Evolutionary conservation across 2,329 filamentous ascomycete genomes (phyloP).

Genomic region (Colletotrichum paranaense): DNA sequence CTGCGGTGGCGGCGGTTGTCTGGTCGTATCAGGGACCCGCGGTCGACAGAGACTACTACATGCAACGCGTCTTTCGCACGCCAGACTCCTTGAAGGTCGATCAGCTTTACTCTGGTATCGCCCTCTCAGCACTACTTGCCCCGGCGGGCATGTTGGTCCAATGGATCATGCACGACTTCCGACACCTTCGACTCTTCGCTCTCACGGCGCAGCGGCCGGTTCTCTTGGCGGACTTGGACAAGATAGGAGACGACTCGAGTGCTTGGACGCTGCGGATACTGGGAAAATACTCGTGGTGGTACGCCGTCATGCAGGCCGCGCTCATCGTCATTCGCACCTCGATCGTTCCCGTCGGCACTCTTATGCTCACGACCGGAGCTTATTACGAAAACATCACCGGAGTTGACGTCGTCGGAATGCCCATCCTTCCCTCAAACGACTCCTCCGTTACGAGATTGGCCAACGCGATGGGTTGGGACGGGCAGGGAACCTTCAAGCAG

Average conservation of each 20-base stretch:
- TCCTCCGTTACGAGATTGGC: neutral
- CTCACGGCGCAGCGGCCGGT: conserved; percentile 19
- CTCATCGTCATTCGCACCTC: conserved; percentile 18
- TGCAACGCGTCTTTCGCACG: conserved; percentile 20
- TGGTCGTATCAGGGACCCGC: conserved; percentile 21
- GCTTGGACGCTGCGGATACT: conserved; percentile 3
- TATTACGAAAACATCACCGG: neutral
- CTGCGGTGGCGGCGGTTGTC: conserved; percentile 4
- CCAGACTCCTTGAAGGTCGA: conserved; percentile 13
- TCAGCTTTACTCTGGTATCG: conserved; percentile 24
- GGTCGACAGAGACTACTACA: neutral
- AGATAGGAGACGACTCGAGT: conserved; percentile 22
- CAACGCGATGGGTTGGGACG: conserved; percentile 19
- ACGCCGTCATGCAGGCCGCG: conserved; percentile 13
- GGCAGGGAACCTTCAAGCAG: neutral
- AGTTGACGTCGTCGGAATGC: neutral
- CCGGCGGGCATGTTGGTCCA: conserved; percentile 27
- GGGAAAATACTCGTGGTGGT: conserved; percentile 21
- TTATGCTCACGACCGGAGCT: conserved; percentile 12
- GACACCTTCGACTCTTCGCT: conserved; percentile 19
- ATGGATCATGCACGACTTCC: conserved; percentile 27
- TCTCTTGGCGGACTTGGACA: conserved; percentile 6
- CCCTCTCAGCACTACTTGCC: conserved; percentile 14
- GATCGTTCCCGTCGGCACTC: conserved; percentile 20
- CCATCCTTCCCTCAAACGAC: neutral